phyloP scores from a whole-genome alignment of 148 eudicot genomes.

The Spergularia bocconei region DNA sequence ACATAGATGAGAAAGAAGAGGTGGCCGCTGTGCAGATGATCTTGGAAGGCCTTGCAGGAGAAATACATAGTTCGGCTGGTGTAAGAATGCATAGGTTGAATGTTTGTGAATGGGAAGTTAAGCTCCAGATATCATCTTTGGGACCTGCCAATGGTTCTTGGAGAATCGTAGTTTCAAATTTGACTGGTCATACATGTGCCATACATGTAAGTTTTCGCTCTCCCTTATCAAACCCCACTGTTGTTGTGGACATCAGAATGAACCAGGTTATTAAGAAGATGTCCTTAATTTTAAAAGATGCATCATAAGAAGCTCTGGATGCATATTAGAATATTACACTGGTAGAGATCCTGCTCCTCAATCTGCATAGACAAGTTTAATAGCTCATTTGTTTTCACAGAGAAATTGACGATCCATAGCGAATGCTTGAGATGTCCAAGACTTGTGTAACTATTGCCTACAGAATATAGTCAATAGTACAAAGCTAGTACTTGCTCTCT shows the following conservation, averaged over 20 bases:
- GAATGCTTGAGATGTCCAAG: background rate
- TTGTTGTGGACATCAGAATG: background rate
- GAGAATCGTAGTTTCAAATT: constrained; percentile 84
- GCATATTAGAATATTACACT: background rate
- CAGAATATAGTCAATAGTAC: background rate
- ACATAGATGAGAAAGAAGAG: constrained; percentile 50
- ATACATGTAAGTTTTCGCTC: constrained; percentile 65
- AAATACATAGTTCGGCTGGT: constrained; percentile 71
- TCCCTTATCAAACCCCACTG: background rate
- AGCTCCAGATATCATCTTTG: constrained; percentile 73
- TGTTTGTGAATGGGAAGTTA: constrained; percentile 98
- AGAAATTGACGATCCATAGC: too few relatives aligned
- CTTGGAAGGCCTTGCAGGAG: constrained; percentile 68
- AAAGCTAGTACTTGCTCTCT: background rate
- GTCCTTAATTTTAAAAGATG: background rate
- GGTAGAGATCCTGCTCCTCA: background rate
- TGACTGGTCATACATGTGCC: constrained; percentile 90
- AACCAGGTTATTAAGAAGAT: background rate
- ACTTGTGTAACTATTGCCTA: background rate
- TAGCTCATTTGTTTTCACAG: constrained; percentile 3
- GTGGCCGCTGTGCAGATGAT: constrained; percentile 56
- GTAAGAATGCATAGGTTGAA: constrained; percentile 86
- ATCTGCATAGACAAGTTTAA: background rate
- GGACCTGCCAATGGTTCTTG: constrained; percentile 90
- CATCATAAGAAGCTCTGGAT: background rate